Evolutionary conservation across 441 rosid species (phyloP).

Genomic region (Manihot esculenta): DNA sequence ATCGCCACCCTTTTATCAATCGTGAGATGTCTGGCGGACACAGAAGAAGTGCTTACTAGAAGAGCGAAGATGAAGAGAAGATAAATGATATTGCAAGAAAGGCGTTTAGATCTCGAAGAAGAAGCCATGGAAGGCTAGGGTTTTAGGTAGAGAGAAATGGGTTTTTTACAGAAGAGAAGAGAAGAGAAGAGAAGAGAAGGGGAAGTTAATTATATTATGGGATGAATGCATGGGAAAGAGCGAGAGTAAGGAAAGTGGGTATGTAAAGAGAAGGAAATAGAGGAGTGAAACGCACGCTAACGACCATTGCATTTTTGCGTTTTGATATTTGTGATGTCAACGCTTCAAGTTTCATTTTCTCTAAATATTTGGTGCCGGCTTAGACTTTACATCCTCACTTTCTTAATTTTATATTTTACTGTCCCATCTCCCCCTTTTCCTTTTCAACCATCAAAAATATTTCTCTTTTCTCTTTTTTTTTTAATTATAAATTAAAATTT

Average conservation of each 20-base stretch:
- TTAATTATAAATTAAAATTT: too few relatives aligned
- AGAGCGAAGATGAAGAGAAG: constrained; percentile 32
- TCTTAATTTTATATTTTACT: too few relatives aligned
- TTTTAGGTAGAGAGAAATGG: not conserved
- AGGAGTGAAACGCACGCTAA: constrained; percentile 52
- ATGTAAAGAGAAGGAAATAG: constrained; percentile 26
- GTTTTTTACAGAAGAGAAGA: not conserved
- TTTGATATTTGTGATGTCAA: constrained; percentile 37
- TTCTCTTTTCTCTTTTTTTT: too few relatives aligned
- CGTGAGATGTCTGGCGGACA: constrained; percentile 39
- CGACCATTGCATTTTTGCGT: constrained; percentile 28
- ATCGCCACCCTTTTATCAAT: not conserved
- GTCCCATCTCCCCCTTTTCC: too few relatives aligned
- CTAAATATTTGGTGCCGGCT: constrained; percentile 32
- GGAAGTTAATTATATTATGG: too few relatives aligned
- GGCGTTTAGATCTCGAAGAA: constrained; percentile 7
- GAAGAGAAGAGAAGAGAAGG: too few relatives aligned
- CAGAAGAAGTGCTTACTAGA: constrained; percentile 26
- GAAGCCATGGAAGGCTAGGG: constrained; percentile 7
- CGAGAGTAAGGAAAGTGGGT: constrained; percentile 25
- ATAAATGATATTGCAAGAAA: constrained; percentile 23
- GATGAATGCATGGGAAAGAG: not conserved
- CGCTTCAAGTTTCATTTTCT: constrained; percentile 21
- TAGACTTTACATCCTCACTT: constrained; percentile 28
- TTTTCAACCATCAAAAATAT: too few relatives aligned